Base-by-base conservation (phyloP, 495 filamentous ascomycete genomes). In the Podospora appendiculata region DNA sequence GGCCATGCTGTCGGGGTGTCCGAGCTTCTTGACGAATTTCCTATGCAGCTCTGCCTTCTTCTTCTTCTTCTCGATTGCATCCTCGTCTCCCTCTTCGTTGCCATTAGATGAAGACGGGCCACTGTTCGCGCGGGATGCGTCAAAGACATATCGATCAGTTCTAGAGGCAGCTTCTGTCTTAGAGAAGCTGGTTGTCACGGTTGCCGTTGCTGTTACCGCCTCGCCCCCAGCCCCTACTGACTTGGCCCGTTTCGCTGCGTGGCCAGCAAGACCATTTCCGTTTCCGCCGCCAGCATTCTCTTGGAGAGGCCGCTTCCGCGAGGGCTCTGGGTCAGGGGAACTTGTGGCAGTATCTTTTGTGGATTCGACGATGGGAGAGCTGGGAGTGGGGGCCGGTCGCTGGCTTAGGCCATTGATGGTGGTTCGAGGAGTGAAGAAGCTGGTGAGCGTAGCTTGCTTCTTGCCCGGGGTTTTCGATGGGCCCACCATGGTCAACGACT, bases 21-120 rank as follows among this genome's bases (percentile, higher is more conserved):
- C 91, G 4, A 98, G 79, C 61, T 88, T 94, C 72, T 88, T 87
- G 14, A 96, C 84, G 59, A 96, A 98, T 54, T 87, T 86, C 55
- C 84, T 75, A 62, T 96, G 93, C 16, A 96, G 72, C 49, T 79
- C 83, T 56, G 88, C 81, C 59, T 82, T 90, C 51, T 71, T 66
- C 32, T 71, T 66, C 32, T 63, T 67, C 58, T 60, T 77, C 14
- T 63, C 60, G 0, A 58, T 67, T 6, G 62, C 66, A 51, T 77
- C 76, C 12, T 81, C 25, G 25, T 25, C 79, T 4, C 76, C 72
- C 13, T 70, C 70, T 5, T 82, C 77, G 0, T 77, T 71, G 16
- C 62, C 63, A 11, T 61, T 48, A 3, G 60, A 49, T 16, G 55
- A 49, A 13, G 44, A 51, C 13, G 8, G 36, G 41, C 44, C 39